Percentiles rank a stretch among this genome's conserved stretches.
phyloP scores from a whole-genome alignment of 768 basidiomycete genomes.

The Pholiota conissans region DNA sequence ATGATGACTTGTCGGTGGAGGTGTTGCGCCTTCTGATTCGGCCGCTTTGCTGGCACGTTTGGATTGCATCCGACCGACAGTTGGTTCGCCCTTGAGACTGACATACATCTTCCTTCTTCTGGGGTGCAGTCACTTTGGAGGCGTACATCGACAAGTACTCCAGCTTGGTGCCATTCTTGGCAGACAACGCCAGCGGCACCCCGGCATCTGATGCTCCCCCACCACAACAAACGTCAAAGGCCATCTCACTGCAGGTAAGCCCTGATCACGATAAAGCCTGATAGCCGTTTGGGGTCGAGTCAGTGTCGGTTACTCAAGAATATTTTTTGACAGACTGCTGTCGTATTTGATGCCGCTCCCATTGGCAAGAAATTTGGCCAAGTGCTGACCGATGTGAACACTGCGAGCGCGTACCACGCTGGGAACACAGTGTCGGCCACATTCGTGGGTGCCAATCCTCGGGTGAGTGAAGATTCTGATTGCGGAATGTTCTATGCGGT shows the following conservation, averaged over 20 bases:
- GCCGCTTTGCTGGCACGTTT: not conserved
- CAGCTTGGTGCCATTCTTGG: conserved; percentile 63
- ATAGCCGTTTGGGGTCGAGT: not conserved
- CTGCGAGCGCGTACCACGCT: conserved; percentile 44
- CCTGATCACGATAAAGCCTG: not conserved
- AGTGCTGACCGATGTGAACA: conserved; percentile 54
- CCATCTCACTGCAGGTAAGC: conserved; percentile 66
- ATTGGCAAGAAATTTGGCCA: conserved; percentile 62
- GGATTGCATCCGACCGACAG: not conserved
- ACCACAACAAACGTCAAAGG: conserved; percentile 59
- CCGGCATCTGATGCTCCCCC: conserved; percentile 68
- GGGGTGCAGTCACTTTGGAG: conserved; percentile 62
- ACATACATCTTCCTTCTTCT: conserved; percentile 10
- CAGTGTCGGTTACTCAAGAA: conserved; percentile 1
- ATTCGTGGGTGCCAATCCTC: conserved; percentile 78
- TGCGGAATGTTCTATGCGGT: conserved; percentile 6
- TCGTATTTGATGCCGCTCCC: conserved; percentile 60
- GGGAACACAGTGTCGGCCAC: conserved; percentile 60
- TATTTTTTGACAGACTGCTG: conserved; percentile 43
- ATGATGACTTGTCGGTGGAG: not conserved
- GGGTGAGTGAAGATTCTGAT: conserved; percentile 45
- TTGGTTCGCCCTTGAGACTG: conserved; percentile 5
- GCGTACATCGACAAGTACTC: conserved; percentile 79
- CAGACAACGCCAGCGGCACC: conserved; percentile 43
- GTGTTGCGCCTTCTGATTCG: not conserved